Evolutionary conservation across 495 filamentous ascomycete genomes (phyloP), one percentile per base, ranked within the genome.

Genomic region (Podospora comata): DNA sequence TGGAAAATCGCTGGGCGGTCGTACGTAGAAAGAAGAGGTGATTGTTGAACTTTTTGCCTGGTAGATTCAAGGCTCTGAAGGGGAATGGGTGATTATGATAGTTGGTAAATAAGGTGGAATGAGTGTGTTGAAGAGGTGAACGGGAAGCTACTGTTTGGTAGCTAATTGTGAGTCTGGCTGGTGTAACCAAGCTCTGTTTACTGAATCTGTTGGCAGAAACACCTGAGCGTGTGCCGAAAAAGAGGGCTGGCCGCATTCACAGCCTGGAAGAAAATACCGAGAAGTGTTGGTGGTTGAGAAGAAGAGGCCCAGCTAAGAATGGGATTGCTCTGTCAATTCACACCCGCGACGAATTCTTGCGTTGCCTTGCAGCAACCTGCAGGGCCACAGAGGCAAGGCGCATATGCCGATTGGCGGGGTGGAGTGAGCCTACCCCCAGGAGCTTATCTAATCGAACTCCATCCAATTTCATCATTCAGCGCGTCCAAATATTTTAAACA

Each of bases 191-290:
- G 13, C 39, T 48, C 15, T 11, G 39, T 53, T 44, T 65, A 53
- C 44, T 60, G 60, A 54, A 60, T 67, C 32, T 60, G 60, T 53
- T 66, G 55, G 65, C 18, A 26, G 68, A 63, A 34, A 65, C 68
- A 69, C 71, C 71, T 68, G 68, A 68, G 68, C 63, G 65, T 65
- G 64, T 54, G 68, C 69, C 66, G 53, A 68, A 53, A 15, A 65
- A 61, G 4, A 73, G 66, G 34, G 68, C 69, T 70, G 71, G 68
- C 65, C 63, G 66, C 71, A 72, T 75, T 70, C 68, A 74, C 70
- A 64, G 56, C 18, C 4, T 15, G 4, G 16, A 61, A 26, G 56
- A 58, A 58, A 27, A 13, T 7, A 9, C 27, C 18, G 19, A 27
- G 56, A 59, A 18, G 26, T 27, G 19, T 59, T 59, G 19, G 56